Evolutionary conservation across 2,329 filamentous ascomycete genomes (phyloP).

Genomic region (Cercospora berteroae): DNA sequence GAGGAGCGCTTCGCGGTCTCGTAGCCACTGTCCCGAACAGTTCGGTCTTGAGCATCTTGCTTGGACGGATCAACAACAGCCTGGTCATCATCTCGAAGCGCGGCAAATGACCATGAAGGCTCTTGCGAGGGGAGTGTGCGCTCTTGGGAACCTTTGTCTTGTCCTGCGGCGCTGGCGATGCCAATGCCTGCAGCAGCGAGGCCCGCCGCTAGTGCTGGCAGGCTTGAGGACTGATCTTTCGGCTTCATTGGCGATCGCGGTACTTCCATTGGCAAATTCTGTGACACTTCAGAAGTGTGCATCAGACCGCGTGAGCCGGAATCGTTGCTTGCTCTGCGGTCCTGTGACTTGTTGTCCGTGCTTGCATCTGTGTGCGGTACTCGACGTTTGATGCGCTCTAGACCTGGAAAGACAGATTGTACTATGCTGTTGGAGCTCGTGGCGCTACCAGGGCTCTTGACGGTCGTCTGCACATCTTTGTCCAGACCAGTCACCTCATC

Average conservation of each 20-base stretch:
- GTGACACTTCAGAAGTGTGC: conserved; percentile 32
- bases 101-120: conserved; percentile 26
- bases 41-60: conserved; percentile 24
- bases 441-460: conserved; percentile 4
- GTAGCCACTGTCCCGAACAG: conserved; percentile 46
- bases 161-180: not conserved
- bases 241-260: conserved; percentile 1
- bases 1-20: conserved; percentile 34
- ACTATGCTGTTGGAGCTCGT: conserved; percentile 22
- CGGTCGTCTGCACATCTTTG: not conserved
- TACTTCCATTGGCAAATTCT: conserved; percentile 25
- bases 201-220: conserved; percentile 5
- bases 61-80: not conserved
- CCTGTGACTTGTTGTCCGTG: not conserved
- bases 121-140: conserved; percentile 2
- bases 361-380: conserved; percentile 11
- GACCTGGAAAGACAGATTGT: conserved; percentile 27
- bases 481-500: not conserved
- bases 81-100: conserved; percentile 13
- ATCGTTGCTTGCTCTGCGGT: conserved; percentile 11
- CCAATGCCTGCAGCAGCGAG: conserved; percentile 6
- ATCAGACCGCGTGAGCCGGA: conserved; percentile 15
- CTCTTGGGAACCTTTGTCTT: not conserved
- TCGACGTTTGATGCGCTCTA: conserved; percentile 30
- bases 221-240: conserved; percentile 2